A percentile compares a stretch with the other conserved stretches of the same genome.
phyloP scores from a whole-genome alignment of 345 rosid genomes.

The Cardiospermum halicacabum region DNA sequence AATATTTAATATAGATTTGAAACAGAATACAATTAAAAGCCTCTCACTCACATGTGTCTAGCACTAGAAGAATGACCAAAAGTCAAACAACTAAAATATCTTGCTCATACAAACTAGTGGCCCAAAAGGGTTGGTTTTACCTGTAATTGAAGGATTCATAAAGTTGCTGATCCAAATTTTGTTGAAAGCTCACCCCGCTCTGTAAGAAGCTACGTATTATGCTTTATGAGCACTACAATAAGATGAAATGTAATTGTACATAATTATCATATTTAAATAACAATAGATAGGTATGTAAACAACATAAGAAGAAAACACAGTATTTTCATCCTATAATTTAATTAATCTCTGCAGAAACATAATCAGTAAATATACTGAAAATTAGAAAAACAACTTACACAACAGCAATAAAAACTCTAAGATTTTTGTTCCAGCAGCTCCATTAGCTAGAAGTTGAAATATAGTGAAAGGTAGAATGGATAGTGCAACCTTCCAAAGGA shows the following conservation, averaged over 20 bases:
- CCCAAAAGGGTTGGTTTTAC: slow-evolving; percentile 33
- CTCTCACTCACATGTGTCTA: slow-evolving; percentile 71
- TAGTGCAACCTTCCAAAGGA: slow-evolving; percentile 65
- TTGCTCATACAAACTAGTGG: slow-evolving; percentile 41
- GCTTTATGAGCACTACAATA: slow-evolving; percentile 32
- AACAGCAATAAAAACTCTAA: too few relatives aligned
- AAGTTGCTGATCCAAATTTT: slow-evolving; percentile 93
- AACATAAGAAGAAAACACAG: neutral
- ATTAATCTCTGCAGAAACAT: neutral
- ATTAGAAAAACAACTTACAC: too few relatives aligned
- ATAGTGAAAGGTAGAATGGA: slow-evolving; percentile 93
- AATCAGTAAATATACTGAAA: neutral
- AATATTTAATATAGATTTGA: neutral
- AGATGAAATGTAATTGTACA: neutral
- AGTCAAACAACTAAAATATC: slow-evolving; percentile 94
- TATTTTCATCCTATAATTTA: neutral
- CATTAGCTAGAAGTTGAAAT: slow-evolving; percentile 97
- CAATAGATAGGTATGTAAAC: neutral
- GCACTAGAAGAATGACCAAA: slow-evolving; percentile 84
- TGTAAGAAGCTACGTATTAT: slow-evolving; percentile 80
- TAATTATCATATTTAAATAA: neutral
- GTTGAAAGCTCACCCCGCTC: slow-evolving; percentile 99
- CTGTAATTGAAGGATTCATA: slow-evolving; percentile 97
- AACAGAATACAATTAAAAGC: neutral
- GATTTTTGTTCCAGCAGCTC: slow-evolving; percentile 84